Percentiles rank a stretch among this genome's conserved stretches.
phyloP scores from a whole-genome alignment of 129 eudicot species.

The Flaveria sonorensis region DNA sequence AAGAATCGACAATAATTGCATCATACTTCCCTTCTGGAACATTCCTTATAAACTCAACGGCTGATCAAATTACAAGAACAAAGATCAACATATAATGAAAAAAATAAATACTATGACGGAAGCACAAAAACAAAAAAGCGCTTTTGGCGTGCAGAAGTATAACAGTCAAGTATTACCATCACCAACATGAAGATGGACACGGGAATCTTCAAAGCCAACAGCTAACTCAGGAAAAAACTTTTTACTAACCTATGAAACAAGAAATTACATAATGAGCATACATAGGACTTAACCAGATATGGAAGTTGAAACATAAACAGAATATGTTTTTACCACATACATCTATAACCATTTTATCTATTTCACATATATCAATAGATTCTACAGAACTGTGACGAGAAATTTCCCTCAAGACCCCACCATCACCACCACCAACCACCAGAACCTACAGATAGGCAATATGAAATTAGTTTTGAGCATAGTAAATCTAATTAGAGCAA shows the following conservation, averaged over 20 bases:
- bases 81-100: constrained; percentile 4
- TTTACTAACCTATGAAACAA: constrained; percentile 67
- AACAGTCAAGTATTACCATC: constrained; percentile 61
- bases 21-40: constrained; percentile 86
- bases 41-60: constrained; percentile 64
- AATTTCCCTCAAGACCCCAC: constrained; percentile 93
- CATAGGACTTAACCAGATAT: neutral
- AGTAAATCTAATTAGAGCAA: neutral
- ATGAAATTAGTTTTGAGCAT: neutral
- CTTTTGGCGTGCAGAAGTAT: neutral
- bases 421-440: constrained; percentile 99
- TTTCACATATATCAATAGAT: constrained; percentile 88
- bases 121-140: neutral
- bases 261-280: constrained; percentile 21
- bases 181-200: constrained; percentile 89
- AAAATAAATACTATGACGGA: neutral
- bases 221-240: constrained; percentile 89
- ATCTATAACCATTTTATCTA: constrained; percentile 97
- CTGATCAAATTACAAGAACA: constrained; percentile 42
- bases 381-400: constrained; percentile 93
- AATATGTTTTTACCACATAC: constrained; percentile 48
- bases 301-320: neutral
- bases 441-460: constrained; percentile 58
- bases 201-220: constrained; percentile 94
- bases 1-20: constrained; percentile 90